Evolutionary conservation across 2,329 filamentous ascomycete genomes (phyloP).

Genomic region (Colletotrichum sp.): DNA sequence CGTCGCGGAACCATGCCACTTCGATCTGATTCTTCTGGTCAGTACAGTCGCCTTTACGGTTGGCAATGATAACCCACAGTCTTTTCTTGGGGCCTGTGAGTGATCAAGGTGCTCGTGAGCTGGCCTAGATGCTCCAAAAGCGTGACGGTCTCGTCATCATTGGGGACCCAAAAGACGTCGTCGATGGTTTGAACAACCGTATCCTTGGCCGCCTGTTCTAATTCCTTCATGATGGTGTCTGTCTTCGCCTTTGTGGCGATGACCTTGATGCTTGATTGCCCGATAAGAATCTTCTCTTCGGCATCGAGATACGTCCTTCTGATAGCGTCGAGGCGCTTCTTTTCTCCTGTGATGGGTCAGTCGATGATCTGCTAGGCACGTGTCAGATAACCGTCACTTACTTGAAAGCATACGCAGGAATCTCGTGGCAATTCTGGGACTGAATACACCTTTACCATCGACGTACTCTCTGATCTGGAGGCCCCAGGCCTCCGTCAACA

Average conservation of each 20-base stretch:
- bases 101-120: conserved; percentile 36
- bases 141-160: conserved; percentile 24
- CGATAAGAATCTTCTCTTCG: conserved; percentile 42
- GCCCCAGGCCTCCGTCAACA: conserved; percentile 56
- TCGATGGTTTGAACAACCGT: conserved; percentile 26
- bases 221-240: conserved; percentile 36
- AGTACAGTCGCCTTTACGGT: not conserved
- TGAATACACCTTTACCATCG: conserved; percentile 44
- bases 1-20: conserved; percentile 22
- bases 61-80: not conserved
- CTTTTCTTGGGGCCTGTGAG: not conserved
- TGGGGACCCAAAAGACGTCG: conserved; percentile 25
- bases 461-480: conserved; percentile 52
- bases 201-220: not conserved
- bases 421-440: conserved; percentile 37
- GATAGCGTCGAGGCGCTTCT: not conserved
- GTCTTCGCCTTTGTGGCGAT: conserved; percentile 38
- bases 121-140: conserved; percentile 39
- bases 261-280: conserved; percentile 35
- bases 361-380: not conserved
- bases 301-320: conserved; percentile 31
- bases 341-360: conserved; percentile 2
- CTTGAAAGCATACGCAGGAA: not conserved
- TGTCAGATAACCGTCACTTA: not conserved
- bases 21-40: not conserved